Evolutionary conservation across 2,329 filamentous ascomycete genomes (phyloP).

Genomic region (Talaromyces sp.): DNA sequence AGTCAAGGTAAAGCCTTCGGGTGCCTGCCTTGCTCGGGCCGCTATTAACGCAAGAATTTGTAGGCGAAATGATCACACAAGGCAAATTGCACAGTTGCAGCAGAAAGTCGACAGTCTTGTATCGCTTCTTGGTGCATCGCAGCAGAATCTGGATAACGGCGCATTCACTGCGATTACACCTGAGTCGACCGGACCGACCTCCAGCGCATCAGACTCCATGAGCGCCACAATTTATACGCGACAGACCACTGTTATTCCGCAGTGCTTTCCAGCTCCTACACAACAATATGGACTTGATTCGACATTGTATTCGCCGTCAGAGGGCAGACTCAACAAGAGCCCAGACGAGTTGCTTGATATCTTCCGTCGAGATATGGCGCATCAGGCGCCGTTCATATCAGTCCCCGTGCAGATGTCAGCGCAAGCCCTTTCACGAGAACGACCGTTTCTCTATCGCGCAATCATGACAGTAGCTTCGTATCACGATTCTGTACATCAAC

Average conservation of each 20-base stretch:
- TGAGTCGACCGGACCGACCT: slow-evolving; percentile 5
- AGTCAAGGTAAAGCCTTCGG: slow-evolving; percentile 9
- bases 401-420: slow-evolving; percentile 10
- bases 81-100: slow-evolving; percentile 12
- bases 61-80: slow-evolving; percentile 14
- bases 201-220: slow-evolving; percentile 5
- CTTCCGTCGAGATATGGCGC: slow-evolving; percentile 11
- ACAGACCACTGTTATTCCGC: slow-evolving; percentile 7
- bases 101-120: slow-evolving; percentile 15
- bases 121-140: slow-evolving; percentile 12
- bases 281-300: slow-evolving; percentile 8
- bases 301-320: neutral
- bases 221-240: neutral
- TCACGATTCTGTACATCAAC: slow-evolving; percentile 11
- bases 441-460: slow-evolving; percentile 10
- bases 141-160: slow-evolving; percentile 1
- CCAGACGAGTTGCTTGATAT: slow-evolving; percentile 6
- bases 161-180: slow-evolving; percentile 9
- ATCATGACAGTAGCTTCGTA: slow-evolving; percentile 12
- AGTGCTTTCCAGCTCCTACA: slow-evolving; percentile 4
- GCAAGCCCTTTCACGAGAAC: slow-evolving; percentile 6
- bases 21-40: neutral
- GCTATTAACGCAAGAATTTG: slow-evolving; percentile 6
- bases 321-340: slow-evolving; percentile 2
- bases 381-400: slow-evolving; percentile 11